Percentiles rank a stretch among this genome's conserved stretches.
Evolutionary conservation across 1,139 yeast genomes (phyloP).

Genomic region (Pichia inconspicua): DNA sequence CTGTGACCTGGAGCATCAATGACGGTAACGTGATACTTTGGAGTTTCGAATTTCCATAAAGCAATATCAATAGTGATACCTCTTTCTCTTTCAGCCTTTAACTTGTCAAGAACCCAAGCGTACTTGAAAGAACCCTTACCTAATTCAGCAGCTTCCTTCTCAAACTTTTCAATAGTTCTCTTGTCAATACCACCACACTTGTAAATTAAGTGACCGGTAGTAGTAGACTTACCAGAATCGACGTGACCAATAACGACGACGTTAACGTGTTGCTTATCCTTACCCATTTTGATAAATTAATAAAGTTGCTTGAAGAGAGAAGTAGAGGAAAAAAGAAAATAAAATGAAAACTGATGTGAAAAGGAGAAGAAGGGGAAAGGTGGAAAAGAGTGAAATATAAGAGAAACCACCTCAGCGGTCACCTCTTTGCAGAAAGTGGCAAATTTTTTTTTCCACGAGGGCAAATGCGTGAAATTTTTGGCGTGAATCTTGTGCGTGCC

Average conservation of each 20-base stretch:
- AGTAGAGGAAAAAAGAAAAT: not conserved
- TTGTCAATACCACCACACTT: slow-evolving; percentile 77
- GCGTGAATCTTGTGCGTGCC: slow-evolving; percentile 1
- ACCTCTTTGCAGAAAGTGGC: not conserved
- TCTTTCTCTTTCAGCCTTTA: slow-evolving; percentile 95
- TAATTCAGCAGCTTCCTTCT: slow-evolving; percentile 97
- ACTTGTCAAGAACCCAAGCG: slow-evolving; percentile 94
- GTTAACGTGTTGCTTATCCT: slow-evolving; percentile 96
- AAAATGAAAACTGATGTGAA: not conserved
- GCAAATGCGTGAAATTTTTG: not conserved
- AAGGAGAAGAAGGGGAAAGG: not conserved
- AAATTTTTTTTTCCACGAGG: not conserved
- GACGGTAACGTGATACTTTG: slow-evolving; percentile 87
- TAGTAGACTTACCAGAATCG: slow-evolving; percentile 98
- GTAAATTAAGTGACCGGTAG: slow-evolving; percentile 98
- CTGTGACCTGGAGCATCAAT: slow-evolving; percentile 96
- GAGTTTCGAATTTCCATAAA: slow-evolving; percentile 94
- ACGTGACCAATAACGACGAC: slow-evolving; percentile 99
- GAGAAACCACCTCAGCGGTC: not conserved
- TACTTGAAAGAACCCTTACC: slow-evolving; percentile 98
- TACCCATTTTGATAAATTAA: slow-evolving; percentile 36
- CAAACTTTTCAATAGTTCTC: slow-evolving; percentile 98
- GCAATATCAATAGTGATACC: slow-evolving; percentile 95
- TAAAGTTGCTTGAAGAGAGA: not conserved
- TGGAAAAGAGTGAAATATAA: not conserved